These are phyloP conservation scores for Picea glauca DNA, from an alignment of 75 land plant species.

Conservation along the genomic window DNA sequence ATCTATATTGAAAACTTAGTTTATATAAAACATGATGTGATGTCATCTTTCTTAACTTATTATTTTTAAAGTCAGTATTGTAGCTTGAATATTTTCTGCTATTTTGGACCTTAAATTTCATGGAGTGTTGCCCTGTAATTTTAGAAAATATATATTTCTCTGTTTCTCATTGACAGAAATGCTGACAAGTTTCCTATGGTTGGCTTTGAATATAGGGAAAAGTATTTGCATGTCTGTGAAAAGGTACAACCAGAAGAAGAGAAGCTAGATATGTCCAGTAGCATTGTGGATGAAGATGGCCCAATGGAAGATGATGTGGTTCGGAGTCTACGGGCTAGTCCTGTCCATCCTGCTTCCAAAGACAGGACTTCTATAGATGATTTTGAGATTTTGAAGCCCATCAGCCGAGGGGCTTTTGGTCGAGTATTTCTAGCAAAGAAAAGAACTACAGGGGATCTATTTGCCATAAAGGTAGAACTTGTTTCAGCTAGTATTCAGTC, in stretches of 20 bases:
- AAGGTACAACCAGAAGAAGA: conserved; percentile 49
- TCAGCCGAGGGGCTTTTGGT: conserved; percentile 99
- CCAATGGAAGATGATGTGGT: conserved; percentile 83
- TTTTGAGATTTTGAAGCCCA: conserved; percentile 96
- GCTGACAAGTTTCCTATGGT: conserved; percentile 1
- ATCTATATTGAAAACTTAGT: background rate
- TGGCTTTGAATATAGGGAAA: conserved; percentile 59
- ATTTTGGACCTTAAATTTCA: background rate
- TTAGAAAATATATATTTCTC: background rate
- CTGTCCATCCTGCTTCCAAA: conserved; percentile 59
- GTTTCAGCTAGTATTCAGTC: too few species aligned
- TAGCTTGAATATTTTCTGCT: background rate
- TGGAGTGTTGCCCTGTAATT: background rate
- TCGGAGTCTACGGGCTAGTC: conserved; percentile 81
- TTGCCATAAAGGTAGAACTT: conserved; percentile 91
- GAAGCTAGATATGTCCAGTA: conserved; percentile 56
- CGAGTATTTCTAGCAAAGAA: conserved; percentile 97
- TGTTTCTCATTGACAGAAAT: background rate
- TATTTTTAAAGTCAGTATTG: too few species aligned
- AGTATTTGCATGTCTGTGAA: conserved; percentile 73
- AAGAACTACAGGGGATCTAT: conserved; percentile 94
- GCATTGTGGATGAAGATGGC: conserved; percentile 85
- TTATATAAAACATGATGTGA: too few species aligned
- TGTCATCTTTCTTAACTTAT: too few species aligned
- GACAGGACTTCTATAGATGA: conserved; percentile 97